Percentiles rank a stretch among this genome's conserved stretches.
Evolutionary conservation across 2,329 filamentous ascomycete genomes (phyloP).

Genomic region (Xylariomycetidae sp.): DNA sequence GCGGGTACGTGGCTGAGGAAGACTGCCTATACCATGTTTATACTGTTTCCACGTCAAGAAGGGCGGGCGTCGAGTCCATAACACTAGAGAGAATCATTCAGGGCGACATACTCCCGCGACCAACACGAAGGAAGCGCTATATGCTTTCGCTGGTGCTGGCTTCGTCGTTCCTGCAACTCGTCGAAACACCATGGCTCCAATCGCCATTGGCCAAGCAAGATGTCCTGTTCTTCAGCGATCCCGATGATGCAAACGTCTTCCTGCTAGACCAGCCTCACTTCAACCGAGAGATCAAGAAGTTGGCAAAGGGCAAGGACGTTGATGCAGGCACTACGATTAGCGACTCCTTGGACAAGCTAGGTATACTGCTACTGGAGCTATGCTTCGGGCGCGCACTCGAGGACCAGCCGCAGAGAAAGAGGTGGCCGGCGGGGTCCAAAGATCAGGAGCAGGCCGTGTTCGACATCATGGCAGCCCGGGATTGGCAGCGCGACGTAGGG

Average conservation of each 20-base stretch:
- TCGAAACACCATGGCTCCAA: conserved; percentile 18
- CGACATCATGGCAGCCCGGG: conserved; percentile 12
- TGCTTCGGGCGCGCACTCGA: conserved; percentile 14
- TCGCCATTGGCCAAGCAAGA: conserved; percentile 10
- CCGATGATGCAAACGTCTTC: conserved; percentile 1
- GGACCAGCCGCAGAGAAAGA: conserved; percentile 5
- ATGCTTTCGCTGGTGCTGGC: conserved; percentile 16
- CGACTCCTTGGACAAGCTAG: conserved; percentile 9
- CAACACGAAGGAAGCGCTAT: conserved; percentile 16
- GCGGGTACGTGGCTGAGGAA: conserved; percentile 12
- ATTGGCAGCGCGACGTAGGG: conserved; percentile 11
- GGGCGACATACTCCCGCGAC: conserved; percentile 3
- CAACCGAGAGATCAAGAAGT: background rate
- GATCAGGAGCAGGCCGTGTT: conserved; percentile 5
- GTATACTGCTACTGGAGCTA: conserved; percentile 18
- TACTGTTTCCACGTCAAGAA: conserved; percentile 2
- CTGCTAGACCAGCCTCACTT: conserved; percentile 12
- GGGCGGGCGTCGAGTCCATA: conserved; percentile 1
- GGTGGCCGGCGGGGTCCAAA: background rate
- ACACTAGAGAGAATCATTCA: conserved; percentile 13
- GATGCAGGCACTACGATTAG: background rate
- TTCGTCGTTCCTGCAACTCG: conserved; percentile 22
- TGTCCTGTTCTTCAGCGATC: conserved; percentile 11
- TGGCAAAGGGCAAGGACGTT: conserved; percentile 1
- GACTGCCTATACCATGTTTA: conserved; percentile 15